Conservation (phyloP, 73 alveolate genomes). For the Tetrahymena malaccensis region DNA sequence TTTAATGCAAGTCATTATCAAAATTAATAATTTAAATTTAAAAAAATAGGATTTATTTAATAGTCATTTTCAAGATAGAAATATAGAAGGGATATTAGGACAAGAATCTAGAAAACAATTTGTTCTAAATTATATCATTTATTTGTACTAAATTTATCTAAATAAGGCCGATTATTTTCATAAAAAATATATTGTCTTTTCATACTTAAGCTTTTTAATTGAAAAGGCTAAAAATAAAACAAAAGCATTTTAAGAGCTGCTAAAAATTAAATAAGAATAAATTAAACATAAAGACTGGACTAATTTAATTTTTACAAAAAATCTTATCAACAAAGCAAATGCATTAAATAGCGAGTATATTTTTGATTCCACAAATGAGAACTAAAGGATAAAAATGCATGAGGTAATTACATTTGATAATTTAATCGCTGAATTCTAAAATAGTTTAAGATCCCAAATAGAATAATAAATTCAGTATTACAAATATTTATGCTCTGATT, state of each 20-base stretch:
- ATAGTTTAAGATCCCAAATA: not conserved
- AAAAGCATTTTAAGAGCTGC: not conserved
- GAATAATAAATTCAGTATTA: too few relatives aligned
- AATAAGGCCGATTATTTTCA: not conserved
- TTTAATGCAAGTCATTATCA: too few relatives aligned
- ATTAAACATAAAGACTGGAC: not conserved
- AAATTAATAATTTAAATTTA: too few relatives aligned
- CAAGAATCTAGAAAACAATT: not conserved
- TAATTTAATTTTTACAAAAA: too few relatives aligned
- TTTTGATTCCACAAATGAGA: not conserved
- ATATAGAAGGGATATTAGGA: not conserved
- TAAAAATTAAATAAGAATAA: not conserved
- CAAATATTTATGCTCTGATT: not conserved
- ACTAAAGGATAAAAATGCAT: not conserved
- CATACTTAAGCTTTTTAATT: not conserved
- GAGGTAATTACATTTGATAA: not conserved
- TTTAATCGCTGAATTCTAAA: not conserved
- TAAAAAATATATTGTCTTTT: too few relatives aligned
- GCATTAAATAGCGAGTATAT: not conserved
- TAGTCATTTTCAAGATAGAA: not conserved
- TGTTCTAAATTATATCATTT: not conserved
- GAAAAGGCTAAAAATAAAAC: not conserved
- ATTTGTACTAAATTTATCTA: too few relatives aligned
- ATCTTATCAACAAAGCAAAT: not conserved
- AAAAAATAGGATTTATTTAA: too few relatives aligned